Percentiles rank a stretch among this genome's conserved stretches.
Evolutionary conservation across 192 early-diverging fungal genomes (phyloP).

Genomic region (Helicostylum pulchrum): DNA sequence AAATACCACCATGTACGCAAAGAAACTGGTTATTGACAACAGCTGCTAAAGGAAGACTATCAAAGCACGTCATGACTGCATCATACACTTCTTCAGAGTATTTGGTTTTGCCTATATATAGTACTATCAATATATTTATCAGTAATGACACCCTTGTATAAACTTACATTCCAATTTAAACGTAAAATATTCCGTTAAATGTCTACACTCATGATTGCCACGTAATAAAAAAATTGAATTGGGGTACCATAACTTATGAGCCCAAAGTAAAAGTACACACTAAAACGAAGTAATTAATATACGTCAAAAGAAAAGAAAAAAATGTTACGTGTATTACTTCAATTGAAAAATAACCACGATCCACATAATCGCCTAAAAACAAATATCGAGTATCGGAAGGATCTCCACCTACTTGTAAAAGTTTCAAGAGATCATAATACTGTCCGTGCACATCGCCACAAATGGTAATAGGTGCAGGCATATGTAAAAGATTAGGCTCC

Average conservation of each 20-base stretch:
- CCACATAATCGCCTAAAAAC: constrained; percentile 99
- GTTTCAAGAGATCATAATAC: constrained; percentile 94
- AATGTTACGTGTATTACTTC: constrained; percentile 57
- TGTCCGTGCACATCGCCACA: constrained; percentile 96
- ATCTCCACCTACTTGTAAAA: constrained; percentile 89
- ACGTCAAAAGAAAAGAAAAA: not conserved
- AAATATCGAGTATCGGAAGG: constrained; percentile 82
- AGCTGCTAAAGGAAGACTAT: constrained; percentile 88
- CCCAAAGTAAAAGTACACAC: constrained; percentile 86
- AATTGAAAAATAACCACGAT: constrained; percentile 94
- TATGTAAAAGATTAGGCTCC: constrained; percentile 80
- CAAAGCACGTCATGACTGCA: constrained; percentile 84
- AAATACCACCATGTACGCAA: constrained; percentile 92
- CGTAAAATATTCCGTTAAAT: constrained; percentile 98
- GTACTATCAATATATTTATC: not conserved
- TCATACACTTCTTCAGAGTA: constrained; percentile 88
- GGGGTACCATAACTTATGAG: constrained; percentile 89
- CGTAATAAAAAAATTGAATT: constrained; percentile 80
- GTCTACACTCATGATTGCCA: constrained; percentile 96
- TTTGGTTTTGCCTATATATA: constrained; percentile 56
- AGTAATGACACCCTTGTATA: constrained; percentile 38
- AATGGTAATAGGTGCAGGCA: constrained; percentile 89
- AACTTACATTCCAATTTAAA: constrained; percentile 95
- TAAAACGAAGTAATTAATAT: constrained; percentile 19
- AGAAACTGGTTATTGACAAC: constrained; percentile 86